Conservation (phyloP, 176 grass and related monocot species). For the Triticum urartu region DNA sequence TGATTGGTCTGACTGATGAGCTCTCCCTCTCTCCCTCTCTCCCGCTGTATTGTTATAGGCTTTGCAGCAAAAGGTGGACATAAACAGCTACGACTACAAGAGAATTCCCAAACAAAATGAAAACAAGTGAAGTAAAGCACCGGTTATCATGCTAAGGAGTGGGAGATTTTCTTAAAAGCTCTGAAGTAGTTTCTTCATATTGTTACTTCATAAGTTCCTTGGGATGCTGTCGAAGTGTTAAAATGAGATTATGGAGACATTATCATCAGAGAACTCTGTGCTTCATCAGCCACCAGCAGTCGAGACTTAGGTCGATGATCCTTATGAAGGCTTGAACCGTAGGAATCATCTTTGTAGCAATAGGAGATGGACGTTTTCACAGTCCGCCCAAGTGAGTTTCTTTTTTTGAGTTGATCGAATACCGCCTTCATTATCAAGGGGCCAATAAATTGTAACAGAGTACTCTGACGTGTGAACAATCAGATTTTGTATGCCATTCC, state of each 20-base stretch:
- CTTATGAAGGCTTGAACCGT: neutral
- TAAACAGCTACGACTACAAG: slow-evolving; percentile 86
- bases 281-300: neutral
- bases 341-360: slow-evolving; percentile 16
- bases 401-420: slow-evolving; percentile 1
- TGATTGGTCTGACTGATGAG: neutral
- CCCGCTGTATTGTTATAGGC: slow-evolving; percentile 34
- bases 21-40: neutral
- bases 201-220: neutral
- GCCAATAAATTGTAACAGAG: slow-evolving; percentile 7
- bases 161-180: neutral
- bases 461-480: neutral
- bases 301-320: neutral
- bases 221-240: neutral
- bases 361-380: neutral
- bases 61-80: slow-evolving; percentile 88
- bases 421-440: neutral
- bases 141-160: neutral
- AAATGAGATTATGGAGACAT: neutral
- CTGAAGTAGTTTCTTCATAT: neutral
- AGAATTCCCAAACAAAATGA: slow-evolving; percentile 69
- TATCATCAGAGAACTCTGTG: neutral
- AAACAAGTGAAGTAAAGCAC: slow-evolving; percentile 30
- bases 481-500: neutral
- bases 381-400: neutral